Conservation (phyloP, 176 grass and related monocot species). For the Avena sativa region DNA sequence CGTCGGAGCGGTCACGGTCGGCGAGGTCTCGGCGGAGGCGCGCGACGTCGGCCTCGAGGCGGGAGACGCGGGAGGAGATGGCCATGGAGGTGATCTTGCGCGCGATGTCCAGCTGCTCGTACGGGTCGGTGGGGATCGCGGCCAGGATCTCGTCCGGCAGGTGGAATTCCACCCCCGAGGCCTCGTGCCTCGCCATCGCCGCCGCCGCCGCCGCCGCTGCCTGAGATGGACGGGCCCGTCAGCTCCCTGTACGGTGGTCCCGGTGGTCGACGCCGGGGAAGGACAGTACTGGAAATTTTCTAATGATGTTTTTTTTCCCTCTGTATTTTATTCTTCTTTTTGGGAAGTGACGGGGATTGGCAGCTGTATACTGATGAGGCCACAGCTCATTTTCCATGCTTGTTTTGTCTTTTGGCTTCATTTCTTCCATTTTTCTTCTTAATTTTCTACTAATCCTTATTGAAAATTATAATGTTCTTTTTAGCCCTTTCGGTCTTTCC, state of each 20-base stretch:
- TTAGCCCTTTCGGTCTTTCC: neutral
- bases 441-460: neutral
- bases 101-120: slow-evolving; percentile 94
- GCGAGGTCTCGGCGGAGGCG: slow-evolving; percentile 69
- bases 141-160: slow-evolving; percentile 91
- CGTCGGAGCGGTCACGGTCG: slow-evolving; percentile 63
- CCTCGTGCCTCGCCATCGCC: slow-evolving; percentile 41
- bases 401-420: neutral
- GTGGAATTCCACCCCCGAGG: slow-evolving; percentile 67
- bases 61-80: slow-evolving; percentile 81
- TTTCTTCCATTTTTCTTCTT: neutral
- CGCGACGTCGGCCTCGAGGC: slow-evolving; percentile 71
- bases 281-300: slow-evolving; percentile 15
- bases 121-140: slow-evolving; percentile 93
- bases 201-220: slow-evolving; percentile 24
- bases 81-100: slow-evolving; percentile 99
- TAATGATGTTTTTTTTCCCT: neutral
- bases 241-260: neutral
- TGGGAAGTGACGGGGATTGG: slow-evolving; percentile 30
- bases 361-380: slow-evolving; percentile 28
- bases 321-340: neutral
- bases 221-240: neutral
- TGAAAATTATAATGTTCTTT: neutral
- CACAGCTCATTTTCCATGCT: slow-evolving; percentile 38
- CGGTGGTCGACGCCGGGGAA: slow-evolving; percentile 4